These are phyloP conservation scores for Leishmania guyanensis DNA, from an alignment of 208 protist species.

Conservation along the genomic window DNA sequence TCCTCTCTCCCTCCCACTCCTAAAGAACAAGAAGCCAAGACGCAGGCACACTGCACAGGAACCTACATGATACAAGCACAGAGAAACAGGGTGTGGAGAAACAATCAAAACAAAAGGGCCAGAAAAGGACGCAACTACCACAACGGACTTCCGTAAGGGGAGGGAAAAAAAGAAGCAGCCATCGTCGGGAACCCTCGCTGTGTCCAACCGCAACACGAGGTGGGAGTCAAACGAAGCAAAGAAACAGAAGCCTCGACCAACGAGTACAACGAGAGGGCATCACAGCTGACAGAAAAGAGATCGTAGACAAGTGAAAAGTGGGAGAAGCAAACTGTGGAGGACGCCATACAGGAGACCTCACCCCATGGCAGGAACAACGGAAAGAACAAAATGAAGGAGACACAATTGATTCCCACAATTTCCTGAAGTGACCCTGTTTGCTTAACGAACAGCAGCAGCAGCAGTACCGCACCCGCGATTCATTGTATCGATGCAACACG, in stretches of 20 bases:
- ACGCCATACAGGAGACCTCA: neutral
- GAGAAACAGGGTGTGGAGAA: neutral
- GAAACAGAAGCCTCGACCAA: no score
- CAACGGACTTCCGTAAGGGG: neutral
- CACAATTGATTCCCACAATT: neutral
- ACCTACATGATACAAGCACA: neutral
- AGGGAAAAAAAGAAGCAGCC: neutral
- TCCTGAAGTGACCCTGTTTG: neutral
- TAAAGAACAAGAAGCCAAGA: slow-evolving; percentile 4
- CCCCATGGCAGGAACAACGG: neutral
- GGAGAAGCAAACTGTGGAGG: neutral
- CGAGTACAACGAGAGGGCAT: neutral
- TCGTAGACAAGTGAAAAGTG: neutral
- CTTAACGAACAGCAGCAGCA: neutral
- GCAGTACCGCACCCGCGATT: neutral
- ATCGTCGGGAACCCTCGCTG: neutral
- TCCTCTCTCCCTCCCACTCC: neutral
- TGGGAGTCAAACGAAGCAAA: neutral
- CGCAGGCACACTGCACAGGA: neutral
- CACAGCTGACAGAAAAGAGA: neutral
- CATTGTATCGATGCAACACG: neutral
- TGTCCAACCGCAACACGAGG: neutral
- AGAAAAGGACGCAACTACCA: neutral
- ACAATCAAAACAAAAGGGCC: neutral
- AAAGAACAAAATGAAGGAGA: neutral